A percentile compares a stretch with the other conserved stretches of the same genome.
These are phyloP conservation scores for Excoecaria cochinchinensis DNA, from an alignment of 345 rosid genomes.

Conservation along the genomic window DNA sequence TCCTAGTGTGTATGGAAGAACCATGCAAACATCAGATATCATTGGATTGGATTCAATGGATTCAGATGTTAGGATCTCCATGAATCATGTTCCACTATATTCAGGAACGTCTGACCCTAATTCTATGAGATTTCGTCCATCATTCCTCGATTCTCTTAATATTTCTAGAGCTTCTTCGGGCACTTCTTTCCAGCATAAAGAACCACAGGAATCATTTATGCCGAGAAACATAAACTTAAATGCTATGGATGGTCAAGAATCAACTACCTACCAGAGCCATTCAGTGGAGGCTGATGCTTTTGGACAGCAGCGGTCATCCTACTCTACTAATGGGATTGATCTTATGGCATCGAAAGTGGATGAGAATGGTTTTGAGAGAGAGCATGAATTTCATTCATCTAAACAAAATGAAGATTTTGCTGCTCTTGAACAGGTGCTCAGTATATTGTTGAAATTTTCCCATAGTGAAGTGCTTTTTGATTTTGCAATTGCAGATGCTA, in stretches of 20 bases:
- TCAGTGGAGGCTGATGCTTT: slow-evolving; percentile 33
- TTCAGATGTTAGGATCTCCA: slow-evolving; percentile 46
- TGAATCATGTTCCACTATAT: slow-evolving; percentile 31
- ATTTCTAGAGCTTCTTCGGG: slow-evolving; percentile 52
- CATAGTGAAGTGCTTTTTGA: too few relatives aligned
- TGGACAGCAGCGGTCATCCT: slow-evolving; percentile 21
- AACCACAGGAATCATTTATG: slow-evolving; percentile 33
- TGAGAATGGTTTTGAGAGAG: too few relatives aligned
- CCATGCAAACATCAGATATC: slow-evolving; percentile 43
- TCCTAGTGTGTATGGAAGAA: slow-evolving; percentile 29
- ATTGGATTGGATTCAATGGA: slow-evolving; percentile 25
- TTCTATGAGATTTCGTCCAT: slow-evolving; percentile 69
- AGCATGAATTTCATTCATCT: too few relatives aligned
- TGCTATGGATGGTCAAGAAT: slow-evolving; percentile 35
- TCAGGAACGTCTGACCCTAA: slow-evolving; percentile 47
- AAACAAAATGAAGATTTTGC: too few relatives aligned
- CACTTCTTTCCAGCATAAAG: slow-evolving; percentile 39
- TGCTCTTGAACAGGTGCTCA: too few relatives aligned
- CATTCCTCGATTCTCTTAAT: slow-evolving; percentile 86
- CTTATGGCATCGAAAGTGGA: too few relatives aligned
- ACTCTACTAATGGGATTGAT: too few relatives aligned
- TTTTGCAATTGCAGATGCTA: too few relatives aligned
- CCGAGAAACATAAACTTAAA: slow-evolving; percentile 37
- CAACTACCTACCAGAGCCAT: slow-evolving; percentile 37
- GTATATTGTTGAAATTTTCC: too few relatives aligned